Evolutionary conservation across 345 rosid genomes (phyloP).

Genomic region (Viola odorata): DNA sequence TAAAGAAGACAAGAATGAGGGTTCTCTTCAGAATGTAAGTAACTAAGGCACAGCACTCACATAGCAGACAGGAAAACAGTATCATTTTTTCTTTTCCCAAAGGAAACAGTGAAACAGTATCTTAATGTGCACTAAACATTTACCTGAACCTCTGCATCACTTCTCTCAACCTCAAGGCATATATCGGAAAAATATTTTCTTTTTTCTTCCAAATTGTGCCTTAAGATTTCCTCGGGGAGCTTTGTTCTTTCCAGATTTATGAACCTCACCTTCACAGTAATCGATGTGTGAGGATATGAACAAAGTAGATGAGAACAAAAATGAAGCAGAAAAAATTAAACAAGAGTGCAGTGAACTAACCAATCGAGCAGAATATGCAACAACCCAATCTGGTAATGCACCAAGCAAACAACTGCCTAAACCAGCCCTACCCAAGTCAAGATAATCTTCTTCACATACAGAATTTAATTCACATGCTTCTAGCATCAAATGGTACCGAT

Average conservation of each 20-base stretch:
- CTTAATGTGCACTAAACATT: constrained; percentile 1
- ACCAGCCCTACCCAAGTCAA: constrained; percentile 96
- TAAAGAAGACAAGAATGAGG: constrained; percentile 17
- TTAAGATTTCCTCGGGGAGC: constrained; percentile 87
- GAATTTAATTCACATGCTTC: constrained; percentile 79
- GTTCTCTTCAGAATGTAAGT: too few species aligned
- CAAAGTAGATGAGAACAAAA: constrained; percentile 9
- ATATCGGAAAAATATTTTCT: constrained; percentile 69
- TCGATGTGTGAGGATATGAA: constrained; percentile 1
- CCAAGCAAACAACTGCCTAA: constrained; percentile 97
- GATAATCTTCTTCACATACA: constrained; percentile 94
- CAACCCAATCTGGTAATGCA: constrained; percentile 92
- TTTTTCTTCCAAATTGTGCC: constrained; percentile 93
- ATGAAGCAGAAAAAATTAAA: constrained; percentile 8
- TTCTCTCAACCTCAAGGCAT: constrained; percentile 80
- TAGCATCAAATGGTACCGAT: constrained; percentile 80
- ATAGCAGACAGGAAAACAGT: constrained; percentile 3
- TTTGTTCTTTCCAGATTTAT: constrained; percentile 91
- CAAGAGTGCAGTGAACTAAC: constrained; percentile 42
- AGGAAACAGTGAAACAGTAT: too few species aligned
- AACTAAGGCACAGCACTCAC: neutral
- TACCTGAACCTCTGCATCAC: constrained; percentile 99
- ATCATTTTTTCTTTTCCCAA: too few species aligned
- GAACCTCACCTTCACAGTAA: constrained; percentile 80
- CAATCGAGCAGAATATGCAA: constrained; percentile 94